Conservation (phyloP, 2,329 filamentous ascomycete species). For the Coniochaeta hoffmannii region DNA sequence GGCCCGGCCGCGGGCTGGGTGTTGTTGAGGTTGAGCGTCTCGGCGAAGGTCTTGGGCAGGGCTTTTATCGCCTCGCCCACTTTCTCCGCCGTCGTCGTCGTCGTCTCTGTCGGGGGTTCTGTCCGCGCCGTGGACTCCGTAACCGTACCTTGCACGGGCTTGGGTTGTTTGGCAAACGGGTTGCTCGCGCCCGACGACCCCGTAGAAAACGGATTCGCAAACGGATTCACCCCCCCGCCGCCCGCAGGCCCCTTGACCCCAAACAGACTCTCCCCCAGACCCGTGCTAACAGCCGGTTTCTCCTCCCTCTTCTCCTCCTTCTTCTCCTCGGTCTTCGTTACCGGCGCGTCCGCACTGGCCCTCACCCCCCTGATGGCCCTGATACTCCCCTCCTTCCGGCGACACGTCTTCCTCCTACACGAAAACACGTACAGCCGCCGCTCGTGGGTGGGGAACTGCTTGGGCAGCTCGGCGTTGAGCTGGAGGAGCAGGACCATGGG, state of each 20-base stretch:
- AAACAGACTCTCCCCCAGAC: slow-evolving; percentile 62
- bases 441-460: slow-evolving; percentile 80
- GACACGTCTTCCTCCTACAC: slow-evolving; percentile 71
- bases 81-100: slow-evolving; percentile 19
- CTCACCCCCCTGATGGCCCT: slow-evolving; percentile 65
- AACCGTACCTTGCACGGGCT: background rate
- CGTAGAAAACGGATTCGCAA: slow-evolving; percentile 60
- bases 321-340: slow-evolving; percentile 12
- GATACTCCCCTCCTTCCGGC: slow-evolving; percentile 75
- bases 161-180: slow-evolving; percentile 12
- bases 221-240: slow-evolving; percentile 47
- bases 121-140: background rate
- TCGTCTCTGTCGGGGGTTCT: slow-evolving; percentile 19
- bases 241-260: slow-evolving; percentile 46
- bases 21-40: slow-evolving; percentile 68
- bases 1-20: slow-evolving; percentile 25
- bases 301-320: slow-evolving; percentile 24
- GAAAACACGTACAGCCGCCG: slow-evolving; percentile 80
- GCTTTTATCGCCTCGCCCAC: slow-evolving; percentile 17
- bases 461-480: slow-evolving; percentile 82
- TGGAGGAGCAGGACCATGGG: slow-evolving; percentile 82
- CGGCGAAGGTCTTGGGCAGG: slow-evolving; percentile 59
- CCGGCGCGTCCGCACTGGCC: slow-evolving; percentile 34
- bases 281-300: slow-evolving; percentile 23
- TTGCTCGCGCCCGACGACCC: slow-evolving; percentile 21